Percentiles rank a stretch among this genome's conserved stretches.
phyloP scores from a whole-genome alignment of 225 moss, liverwort and hornwort species.

The Pleurozium schreberi region DNA sequence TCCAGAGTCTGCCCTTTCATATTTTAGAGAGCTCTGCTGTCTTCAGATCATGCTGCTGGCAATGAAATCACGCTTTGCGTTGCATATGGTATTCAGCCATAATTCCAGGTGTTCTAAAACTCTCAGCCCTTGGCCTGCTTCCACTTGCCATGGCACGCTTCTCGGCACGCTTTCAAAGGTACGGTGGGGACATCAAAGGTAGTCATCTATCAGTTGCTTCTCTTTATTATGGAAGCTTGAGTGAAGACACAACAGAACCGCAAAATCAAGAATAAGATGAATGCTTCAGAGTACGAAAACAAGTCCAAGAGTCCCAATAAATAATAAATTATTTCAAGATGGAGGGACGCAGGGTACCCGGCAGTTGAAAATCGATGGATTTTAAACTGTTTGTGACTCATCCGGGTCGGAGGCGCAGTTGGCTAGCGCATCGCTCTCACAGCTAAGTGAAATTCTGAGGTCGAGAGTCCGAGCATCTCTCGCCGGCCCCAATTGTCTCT shows the following conservation, averaged over 20 bases:
- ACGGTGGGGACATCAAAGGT: neutral
- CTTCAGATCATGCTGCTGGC: neutral
- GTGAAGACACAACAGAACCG: neutral
- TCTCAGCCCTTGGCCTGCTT: neutral
- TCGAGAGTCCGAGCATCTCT: constrained; percentile 84
- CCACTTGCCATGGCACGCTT: neutral
- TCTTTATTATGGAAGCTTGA: neutral
- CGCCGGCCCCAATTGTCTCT: constrained; percentile 33
- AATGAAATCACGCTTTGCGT: neutral
- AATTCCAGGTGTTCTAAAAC: neutral
- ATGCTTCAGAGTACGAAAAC: too few species aligned
- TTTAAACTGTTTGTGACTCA: neutral
- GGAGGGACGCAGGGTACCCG: neutral
- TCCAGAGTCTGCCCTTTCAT: neutral
- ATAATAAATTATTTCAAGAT: neutral
- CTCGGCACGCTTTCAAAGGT: neutral
- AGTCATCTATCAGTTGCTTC: neutral
- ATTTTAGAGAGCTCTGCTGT: neutral
- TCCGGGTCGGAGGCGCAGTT: constrained; percentile 35
- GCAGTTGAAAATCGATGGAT: neutral
- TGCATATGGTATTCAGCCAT: neutral
- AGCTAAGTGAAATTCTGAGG: constrained; percentile 60
- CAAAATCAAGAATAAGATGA: neutral
- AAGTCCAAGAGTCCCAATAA: neutral
- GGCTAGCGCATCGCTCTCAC: constrained; percentile 53